These are phyloP conservation scores for Leptomonas seymouri DNA, from an alignment of 208 protist genomes.

Conservation along the genomic window DNA sequence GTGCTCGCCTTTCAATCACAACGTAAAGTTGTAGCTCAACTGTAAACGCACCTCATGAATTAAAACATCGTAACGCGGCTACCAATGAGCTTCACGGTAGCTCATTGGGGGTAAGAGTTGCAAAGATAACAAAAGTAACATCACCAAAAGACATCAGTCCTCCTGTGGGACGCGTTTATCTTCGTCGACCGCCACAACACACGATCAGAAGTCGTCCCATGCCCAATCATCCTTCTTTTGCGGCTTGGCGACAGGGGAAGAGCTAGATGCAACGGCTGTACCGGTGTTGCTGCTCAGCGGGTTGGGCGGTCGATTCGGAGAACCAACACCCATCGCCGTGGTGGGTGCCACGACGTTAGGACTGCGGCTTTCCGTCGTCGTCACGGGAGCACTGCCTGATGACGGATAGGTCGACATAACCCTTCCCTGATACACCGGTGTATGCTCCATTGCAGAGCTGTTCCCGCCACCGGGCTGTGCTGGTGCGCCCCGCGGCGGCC, in stretches of 20 bases:
- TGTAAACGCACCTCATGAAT: too few relatives aligned
- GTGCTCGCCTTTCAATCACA: too few relatives aligned
- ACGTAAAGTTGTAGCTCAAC: too few relatives aligned
- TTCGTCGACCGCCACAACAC: neutral
- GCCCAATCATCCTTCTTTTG: conserved; percentile 48
- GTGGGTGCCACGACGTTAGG: neutral
- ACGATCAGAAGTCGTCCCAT: conserved; percentile 42
- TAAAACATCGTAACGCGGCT: too few relatives aligned
- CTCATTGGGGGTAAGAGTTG: too few relatives aligned
- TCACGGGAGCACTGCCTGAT: neutral
- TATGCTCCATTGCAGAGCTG: neutral
- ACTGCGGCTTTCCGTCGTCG: conserved; percentile 1
- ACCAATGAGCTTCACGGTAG: too few relatives aligned
- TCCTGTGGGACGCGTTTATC: too few relatives aligned
- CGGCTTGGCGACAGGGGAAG: neutral
- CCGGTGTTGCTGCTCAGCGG: conserved; percentile 12
- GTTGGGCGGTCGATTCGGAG: conserved; percentile 6
- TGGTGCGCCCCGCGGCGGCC: neutral
- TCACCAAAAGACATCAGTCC: too few relatives aligned
- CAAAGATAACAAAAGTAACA: too few relatives aligned
- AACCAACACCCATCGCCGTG: neutral
- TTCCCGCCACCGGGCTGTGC: neutral
- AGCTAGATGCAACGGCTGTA: neutral
- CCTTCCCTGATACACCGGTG: conserved; percentile 17
- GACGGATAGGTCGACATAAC: conserved; percentile 5